A percentile compares a stretch with the other conserved stretches of the same genome.
These are phyloP conservation scores for Candida ovalis DNA, from an alignment of 805 yeast genomes.

Conservation along the genomic window DNA sequence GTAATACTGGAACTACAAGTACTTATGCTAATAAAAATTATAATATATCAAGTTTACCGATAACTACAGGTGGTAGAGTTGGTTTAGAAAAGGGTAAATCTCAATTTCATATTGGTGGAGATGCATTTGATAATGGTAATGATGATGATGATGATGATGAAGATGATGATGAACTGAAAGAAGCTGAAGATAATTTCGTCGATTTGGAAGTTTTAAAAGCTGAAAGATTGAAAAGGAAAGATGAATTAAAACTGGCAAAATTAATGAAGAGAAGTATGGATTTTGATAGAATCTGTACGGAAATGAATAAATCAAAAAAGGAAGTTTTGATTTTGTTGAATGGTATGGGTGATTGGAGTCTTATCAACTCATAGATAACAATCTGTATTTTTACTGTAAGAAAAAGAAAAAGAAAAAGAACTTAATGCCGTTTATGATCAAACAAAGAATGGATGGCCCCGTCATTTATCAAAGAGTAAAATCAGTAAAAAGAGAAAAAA, in stretches of 20 bases:
- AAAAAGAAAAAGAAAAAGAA: not conserved
- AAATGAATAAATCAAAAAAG: slow-evolving; percentile 49
- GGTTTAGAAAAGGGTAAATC: not conserved
- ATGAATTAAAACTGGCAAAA: slow-evolving; percentile 37
- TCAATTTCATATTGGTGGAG: not conserved
- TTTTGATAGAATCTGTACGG: slow-evolving; percentile 69
- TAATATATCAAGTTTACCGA: slow-evolving; percentile 17
- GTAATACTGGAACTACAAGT: slow-evolving; percentile 1
- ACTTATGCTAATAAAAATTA: slow-evolving; percentile 6
- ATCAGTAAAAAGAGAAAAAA: not conserved
- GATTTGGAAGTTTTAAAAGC: slow-evolving; percentile 19
- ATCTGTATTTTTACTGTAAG: not conserved
- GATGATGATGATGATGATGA: slow-evolving; percentile 10
- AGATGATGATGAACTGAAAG: not conserved
- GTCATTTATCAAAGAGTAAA: too few relatives aligned
- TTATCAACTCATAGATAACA: slow-evolving; percentile 33
- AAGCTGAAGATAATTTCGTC: slow-evolving; percentile 8
- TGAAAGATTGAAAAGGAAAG: slow-evolving; percentile 23
- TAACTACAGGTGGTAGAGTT: slow-evolving; percentile 8
- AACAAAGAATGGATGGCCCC: too few relatives aligned
- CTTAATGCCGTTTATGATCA: too few relatives aligned
- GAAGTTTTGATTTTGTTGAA: slow-evolving; percentile 51
- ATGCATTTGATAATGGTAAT: slow-evolving; percentile 19
- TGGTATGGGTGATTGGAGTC: slow-evolving; percentile 43
- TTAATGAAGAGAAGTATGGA: slow-evolving; percentile 49